Conservation (phyloP, 2,329 filamentous ascomycete genomes). For the Stagonosporopsis cucurbitacearum region DNA sequence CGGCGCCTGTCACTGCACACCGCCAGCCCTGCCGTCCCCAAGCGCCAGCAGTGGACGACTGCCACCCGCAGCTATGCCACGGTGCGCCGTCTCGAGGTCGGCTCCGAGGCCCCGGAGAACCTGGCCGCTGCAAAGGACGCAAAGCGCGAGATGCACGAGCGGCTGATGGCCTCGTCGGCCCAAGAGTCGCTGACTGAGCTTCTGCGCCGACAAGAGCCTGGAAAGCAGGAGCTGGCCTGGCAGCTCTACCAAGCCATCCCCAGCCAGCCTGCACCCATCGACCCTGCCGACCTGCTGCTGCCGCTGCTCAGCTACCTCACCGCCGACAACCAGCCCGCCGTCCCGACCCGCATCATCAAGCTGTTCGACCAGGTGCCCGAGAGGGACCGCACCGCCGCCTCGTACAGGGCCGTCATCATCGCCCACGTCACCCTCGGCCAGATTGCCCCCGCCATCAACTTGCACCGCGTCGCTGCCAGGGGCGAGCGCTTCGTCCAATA, state of each 20-base stretch:
- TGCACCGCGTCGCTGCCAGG: conserved; percentile 39
- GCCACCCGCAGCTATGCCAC: conserved; percentile 6
- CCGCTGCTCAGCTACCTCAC: conserved; percentile 43
- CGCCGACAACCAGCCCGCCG: conserved; percentile 29
- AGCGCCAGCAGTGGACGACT: not conserved
- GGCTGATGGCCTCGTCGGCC: conserved; percentile 26
- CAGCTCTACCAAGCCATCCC: conserved; percentile 45
- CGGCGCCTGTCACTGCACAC: conserved; percentile 30
- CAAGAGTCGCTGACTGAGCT: conserved; percentile 28
- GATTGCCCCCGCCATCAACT: conserved; percentile 44
- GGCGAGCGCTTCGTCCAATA: conserved; percentile 4
- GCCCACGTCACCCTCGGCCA: conserved; percentile 54
- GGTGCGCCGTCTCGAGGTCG: not conserved
- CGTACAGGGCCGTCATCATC: conserved; percentile 55
- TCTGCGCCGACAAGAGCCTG: conserved; percentile 19
- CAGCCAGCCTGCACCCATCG: conserved; percentile 8
- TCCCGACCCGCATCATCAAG: conserved; percentile 53
- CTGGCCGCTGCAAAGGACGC: conserved; percentile 20
- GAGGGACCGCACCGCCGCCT: conserved; percentile 47
- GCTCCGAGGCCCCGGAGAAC: conserved; percentile 12
- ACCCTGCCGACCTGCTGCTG: conserved; percentile 14
- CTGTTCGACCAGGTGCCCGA: conserved; percentile 55
- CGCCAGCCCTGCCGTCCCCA: not conserved
- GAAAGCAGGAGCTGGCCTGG: conserved; percentile 45
- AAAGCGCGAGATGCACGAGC: conserved; percentile 27